Evolutionary conservation across 2,329 filamentous ascomycete genomes (phyloP).

Genomic region (Tolypocladium sp.): DNA sequence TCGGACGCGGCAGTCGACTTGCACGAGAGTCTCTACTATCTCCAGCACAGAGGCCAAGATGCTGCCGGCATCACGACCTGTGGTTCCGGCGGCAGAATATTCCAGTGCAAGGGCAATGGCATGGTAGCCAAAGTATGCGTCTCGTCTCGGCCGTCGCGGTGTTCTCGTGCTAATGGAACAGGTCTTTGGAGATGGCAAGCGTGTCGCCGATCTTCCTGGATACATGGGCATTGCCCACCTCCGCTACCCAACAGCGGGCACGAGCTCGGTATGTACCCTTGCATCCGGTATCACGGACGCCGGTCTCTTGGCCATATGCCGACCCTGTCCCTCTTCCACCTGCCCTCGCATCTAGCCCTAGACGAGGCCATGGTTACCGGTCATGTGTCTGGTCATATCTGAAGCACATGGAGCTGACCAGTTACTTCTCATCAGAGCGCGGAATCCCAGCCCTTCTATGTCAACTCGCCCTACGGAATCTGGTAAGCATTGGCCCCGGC

Average conservation of each 20-base stretch:
- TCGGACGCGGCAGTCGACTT: constrained; percentile 51
- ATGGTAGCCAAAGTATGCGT: constrained; percentile 40
- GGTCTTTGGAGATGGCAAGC: constrained; percentile 73
- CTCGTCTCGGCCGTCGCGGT: background rate
- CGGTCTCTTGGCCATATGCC: too few relatives aligned
- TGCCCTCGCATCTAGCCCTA: too few relatives aligned
- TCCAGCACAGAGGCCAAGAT: constrained; percentile 70
- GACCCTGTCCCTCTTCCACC: too few relatives aligned
- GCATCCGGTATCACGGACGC: too few relatives aligned
- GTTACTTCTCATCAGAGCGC: constrained; percentile 40
- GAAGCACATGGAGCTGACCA: background rate
- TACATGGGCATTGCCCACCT: constrained; percentile 79
- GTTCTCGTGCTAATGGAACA: constrained; percentile 1
- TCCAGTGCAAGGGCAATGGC: constrained; percentile 84
- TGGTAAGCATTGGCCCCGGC: constrained; percentile 22
- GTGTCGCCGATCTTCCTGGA: constrained; percentile 52
- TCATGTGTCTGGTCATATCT: background rate
- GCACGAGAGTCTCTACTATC: constrained; percentile 62
- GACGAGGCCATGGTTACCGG: background rate
- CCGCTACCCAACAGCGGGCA: constrained; percentile 83
- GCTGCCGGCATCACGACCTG: constrained; percentile 76
- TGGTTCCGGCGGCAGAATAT: constrained; percentile 64
- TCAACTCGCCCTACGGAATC: constrained; percentile 74
- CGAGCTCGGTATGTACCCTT: constrained; percentile 39
- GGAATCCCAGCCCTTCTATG: constrained; percentile 88